Conservation (phyloP, 306 rosid genomes). For the Castanea crenata region DNA sequence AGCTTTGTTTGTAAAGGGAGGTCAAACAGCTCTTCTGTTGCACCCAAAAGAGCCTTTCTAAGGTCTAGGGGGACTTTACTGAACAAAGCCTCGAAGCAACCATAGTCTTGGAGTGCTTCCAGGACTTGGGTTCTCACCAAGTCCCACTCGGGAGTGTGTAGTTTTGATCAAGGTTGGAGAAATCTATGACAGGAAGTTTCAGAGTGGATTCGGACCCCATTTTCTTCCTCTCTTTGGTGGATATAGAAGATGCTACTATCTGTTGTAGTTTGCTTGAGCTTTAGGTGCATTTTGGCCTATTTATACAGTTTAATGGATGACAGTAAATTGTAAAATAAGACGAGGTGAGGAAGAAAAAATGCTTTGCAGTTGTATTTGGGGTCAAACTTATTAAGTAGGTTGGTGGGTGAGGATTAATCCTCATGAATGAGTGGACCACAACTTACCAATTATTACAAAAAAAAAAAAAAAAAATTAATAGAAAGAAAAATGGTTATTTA, state of each 20-base stretch:
- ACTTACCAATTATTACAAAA: too few species aligned
- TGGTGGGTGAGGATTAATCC: too few species aligned
- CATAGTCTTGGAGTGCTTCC: slow-evolving; percentile 55
- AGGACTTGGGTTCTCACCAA: slow-evolving; percentile 49
- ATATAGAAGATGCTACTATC: slow-evolving; percentile 3
- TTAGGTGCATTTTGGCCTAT: background rate
- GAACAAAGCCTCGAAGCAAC: slow-evolving; percentile 68
- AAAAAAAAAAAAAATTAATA: too few species aligned
- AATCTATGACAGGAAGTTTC: slow-evolving; percentile 59
- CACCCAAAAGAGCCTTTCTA: slow-evolving; percentile 32
- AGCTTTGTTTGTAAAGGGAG: slow-evolving; percentile 65
- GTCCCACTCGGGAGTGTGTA: slow-evolving; percentile 46
- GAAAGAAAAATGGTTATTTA: too few species aligned
- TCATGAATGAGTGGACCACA: too few species aligned
- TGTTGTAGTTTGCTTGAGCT: background rate
- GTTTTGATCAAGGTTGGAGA: slow-evolving; percentile 28
- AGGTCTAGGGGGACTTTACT: slow-evolving; percentile 41
- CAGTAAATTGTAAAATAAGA: too few species aligned
- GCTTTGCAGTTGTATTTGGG: too few species aligned
- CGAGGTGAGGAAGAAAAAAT: too few species aligned
- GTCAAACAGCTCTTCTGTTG: slow-evolving; percentile 53
- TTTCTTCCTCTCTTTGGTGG: slow-evolving; percentile 11
- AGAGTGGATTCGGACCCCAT: slow-evolving; percentile 51
- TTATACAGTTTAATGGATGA: background rate
- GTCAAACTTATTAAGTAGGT: too few species aligned